phyloP scores from a whole-genome alignment of 2,329 filamentous ascomycete species.

The Fusarium brachygibbosum region DNA sequence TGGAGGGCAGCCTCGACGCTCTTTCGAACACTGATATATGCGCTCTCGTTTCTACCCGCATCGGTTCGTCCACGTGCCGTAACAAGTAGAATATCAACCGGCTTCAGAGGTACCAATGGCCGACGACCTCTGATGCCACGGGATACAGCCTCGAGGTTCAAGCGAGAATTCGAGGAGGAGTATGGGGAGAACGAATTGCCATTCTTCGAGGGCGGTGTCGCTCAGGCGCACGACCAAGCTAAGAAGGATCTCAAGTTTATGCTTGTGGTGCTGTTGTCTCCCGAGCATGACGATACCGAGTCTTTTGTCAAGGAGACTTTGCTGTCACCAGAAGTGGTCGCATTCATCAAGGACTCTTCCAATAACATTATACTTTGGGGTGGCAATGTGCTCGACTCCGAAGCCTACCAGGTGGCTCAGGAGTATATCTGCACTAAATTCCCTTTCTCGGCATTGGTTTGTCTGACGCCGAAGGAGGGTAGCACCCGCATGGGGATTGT shows the following conservation, averaged over 20 bases:
- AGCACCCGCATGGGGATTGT: constrained; percentile 92
- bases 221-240: constrained; percentile 88
- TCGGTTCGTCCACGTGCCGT: constrained; percentile 68
- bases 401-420: constrained; percentile 92
- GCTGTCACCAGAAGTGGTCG: constrained; percentile 78
- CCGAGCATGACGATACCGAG: constrained; percentile 93
- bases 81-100: constrained; percentile 65
- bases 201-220: constrained; percentile 90
- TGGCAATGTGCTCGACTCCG: constrained; percentile 91
- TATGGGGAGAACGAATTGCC: constrained; percentile 80
- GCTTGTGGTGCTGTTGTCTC: constrained; percentile 87
- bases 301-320: constrained; percentile 87
- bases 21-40: constrained; percentile 79
- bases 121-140: constrained; percentile 83
- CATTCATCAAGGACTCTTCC: constrained; percentile 78
- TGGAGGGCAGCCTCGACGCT: constrained; percentile 78
- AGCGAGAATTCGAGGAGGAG: constrained; percentile 94
- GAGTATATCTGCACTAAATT: constrained; percentile 93
- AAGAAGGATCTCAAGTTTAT: constrained; percentile 94
- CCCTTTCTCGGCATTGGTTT: constrained; percentile 88
- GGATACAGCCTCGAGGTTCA: constrained; percentile 89
- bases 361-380: constrained; percentile 93
- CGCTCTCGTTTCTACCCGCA: constrained; percentile 85
- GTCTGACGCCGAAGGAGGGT: constrained; percentile 86
- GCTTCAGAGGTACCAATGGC: constrained; percentile 73